Conservation (phyloP, 148 eudicot species). For the Simmondsia chinensis region DNA sequence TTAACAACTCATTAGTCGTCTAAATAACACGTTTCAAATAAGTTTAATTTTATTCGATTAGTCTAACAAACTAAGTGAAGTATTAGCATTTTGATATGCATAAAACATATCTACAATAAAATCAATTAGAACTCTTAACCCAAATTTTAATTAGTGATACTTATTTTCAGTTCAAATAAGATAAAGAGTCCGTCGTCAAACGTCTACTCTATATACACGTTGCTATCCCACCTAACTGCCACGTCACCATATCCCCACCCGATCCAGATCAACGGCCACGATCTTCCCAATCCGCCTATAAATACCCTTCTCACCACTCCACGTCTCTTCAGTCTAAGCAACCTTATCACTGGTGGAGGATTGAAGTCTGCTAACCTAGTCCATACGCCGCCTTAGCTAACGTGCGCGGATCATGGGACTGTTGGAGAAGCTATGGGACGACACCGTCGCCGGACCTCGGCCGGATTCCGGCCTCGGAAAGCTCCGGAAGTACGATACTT, state of each 20-base stretch:
- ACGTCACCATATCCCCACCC: constrained; percentile 13
- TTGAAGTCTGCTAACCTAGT: too few relatives aligned
- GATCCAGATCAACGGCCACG: constrained; percentile 40
- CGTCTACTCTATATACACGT: constrained; percentile 40
- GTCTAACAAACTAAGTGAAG: too few relatives aligned
- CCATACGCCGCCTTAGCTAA: not conserved
- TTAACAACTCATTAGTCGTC: too few relatives aligned
- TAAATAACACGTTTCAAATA: too few relatives aligned
- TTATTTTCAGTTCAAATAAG: too few relatives aligned
- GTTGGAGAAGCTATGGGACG: constrained; percentile 80
- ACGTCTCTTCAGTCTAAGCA: not conserved
- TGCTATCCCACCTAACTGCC: constrained; percentile 1
- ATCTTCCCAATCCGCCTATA: constrained; percentile 15
- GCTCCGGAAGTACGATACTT: constrained; percentile 55
- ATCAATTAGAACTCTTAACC: too few relatives aligned
- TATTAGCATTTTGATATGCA: too few relatives aligned
- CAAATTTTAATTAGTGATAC: too few relatives aligned
- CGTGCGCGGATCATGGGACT: constrained; percentile 39
- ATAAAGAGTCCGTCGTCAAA: too few relatives aligned
- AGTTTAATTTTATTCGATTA: too few relatives aligned
- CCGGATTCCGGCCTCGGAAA: constrained; percentile 82
- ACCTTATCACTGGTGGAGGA: too few relatives aligned
- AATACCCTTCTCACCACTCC: constrained; percentile 10
- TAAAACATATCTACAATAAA: too few relatives aligned
- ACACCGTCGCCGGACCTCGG: constrained; percentile 72